Evolutionary conservation across 352 stramenopile species (phyloP), one percentile per base, ranked within the genome.

Genomic region (Aphanomyces invadans): DNA sequence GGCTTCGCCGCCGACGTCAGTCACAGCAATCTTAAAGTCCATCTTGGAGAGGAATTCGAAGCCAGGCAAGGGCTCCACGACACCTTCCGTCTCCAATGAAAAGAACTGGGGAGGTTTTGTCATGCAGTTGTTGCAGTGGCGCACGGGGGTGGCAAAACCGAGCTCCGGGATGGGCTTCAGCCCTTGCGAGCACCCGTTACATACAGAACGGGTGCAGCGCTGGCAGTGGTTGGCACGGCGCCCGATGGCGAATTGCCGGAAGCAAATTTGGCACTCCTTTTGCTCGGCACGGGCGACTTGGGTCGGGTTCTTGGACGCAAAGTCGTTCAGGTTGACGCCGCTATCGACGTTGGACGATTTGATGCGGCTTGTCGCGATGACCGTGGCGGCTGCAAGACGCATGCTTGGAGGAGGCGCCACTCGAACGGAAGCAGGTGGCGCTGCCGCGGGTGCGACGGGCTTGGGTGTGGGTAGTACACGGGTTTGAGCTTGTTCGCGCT

Each of bases 191-290:
- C 85, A 93, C 64, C 80, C 78, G 73, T 90, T 91, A 68, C 85
- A 92, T 29, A 93, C 85, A 73, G 78, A 89, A 56, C 85, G 82
- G 55, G 83, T 93, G 63, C 85, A 93, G 59, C 85, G 85, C 71
- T 82, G 85, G 69, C 85, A 93, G 70, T 93, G 85, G 62, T 93
- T 82, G 68, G 90, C 81, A 2, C 85, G 79, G 73, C 85, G 79
- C 10, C 85, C 83, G 28, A 93, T 80, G 65, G 91, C 91, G 66
- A 93, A 93, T 10, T 82, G 85, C 66, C 85, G 83, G 75, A 92
- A 93, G 51, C 83, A 93, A n/a, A 93, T 82, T 60, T 93, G 85
- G 36, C 85, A 93, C 66, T 93, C 85, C n/a, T 79, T 93, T 71
- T 93, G 85, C 62, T 91, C 85, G 48, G 77, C 88, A 21, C 85